Conservation (phyloP, 2,329 filamentous ascomycete genomes). For the Pseudogymnoascus verrucosus region DNA sequence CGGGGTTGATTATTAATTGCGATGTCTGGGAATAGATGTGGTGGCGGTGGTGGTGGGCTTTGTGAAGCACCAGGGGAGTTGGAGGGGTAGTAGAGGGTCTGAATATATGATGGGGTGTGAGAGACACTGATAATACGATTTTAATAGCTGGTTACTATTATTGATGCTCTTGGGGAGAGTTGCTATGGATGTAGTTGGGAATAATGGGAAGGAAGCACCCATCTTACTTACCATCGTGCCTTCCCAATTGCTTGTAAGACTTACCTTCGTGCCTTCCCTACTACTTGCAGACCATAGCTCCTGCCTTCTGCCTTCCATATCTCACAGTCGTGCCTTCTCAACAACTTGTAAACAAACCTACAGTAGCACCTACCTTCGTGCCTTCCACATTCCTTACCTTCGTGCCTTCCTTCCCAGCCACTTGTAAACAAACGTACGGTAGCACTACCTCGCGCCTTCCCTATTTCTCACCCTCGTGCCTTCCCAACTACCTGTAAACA, state of each 20-base stretch:
- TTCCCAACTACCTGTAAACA: too few relatives aligned
- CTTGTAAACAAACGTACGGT: too few relatives aligned
- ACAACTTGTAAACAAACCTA: background rate
- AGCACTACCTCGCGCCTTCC: background rate
- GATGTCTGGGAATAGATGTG: too few relatives aligned
- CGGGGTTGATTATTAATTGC: background rate
- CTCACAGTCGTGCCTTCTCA: background rate
- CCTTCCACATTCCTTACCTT: background rate
- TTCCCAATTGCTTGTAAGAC: too few relatives aligned
- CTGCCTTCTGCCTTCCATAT: too few relatives aligned
- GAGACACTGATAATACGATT: background rate
- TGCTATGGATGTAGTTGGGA: background rate
- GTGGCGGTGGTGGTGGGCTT: background rate
- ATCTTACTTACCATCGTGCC: background rate
- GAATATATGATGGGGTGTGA: background rate
- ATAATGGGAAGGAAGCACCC: background rate
- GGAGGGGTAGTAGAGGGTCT: background rate
- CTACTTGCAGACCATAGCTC: too few relatives aligned
- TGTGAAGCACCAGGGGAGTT: background rate
- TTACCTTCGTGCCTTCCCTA: background rate
- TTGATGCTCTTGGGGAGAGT: background rate
- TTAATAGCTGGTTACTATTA: background rate
- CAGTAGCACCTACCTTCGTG: background rate
- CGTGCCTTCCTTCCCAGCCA: background rate
- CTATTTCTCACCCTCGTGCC: background rate